Evolutionary conservation across 1,284 basidiomycete genomes (phyloP).

Genomic region (Tranzscheliella williamsii): DNA sequence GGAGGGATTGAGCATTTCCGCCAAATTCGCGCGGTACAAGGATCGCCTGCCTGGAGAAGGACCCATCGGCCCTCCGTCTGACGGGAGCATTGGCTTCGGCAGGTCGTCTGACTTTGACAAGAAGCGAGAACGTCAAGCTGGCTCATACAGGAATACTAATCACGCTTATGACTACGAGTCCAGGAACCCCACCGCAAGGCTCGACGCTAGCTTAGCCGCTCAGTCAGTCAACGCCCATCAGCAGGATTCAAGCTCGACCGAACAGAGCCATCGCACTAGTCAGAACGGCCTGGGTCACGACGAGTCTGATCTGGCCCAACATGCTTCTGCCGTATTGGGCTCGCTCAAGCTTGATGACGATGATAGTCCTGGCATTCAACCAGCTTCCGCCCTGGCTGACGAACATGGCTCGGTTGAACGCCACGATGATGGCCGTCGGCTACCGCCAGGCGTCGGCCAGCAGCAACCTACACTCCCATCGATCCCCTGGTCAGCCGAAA

Average conservation of each 20-base stretch:
- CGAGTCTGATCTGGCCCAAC: conserved; percentile 38
- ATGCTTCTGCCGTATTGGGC: conserved; percentile 39
- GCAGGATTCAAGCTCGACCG: background rate
- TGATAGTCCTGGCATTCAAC: conserved; percentile 19
- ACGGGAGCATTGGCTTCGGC: conserved; percentile 52
- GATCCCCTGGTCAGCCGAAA: conserved; percentile 64
- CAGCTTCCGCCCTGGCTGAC: conserved; percentile 7
- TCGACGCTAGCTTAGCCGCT: conserved; percentile 1
- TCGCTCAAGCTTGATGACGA: conserved; percentile 47
- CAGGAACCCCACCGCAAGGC: conserved; percentile 1
- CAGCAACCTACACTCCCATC: conserved; percentile 9
- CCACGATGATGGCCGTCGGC: background rate
- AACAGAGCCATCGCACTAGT: background rate
- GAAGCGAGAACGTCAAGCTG: conserved; percentile 31
- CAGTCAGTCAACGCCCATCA: background rate
- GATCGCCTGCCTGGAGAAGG: conserved; percentile 50
- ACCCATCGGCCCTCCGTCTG: conserved; percentile 51
- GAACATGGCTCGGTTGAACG: background rate
- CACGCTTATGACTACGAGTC: background rate
- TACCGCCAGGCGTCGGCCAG: conserved; percentile 5
- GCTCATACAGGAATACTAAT: conserved; percentile 6
- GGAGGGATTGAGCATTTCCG: conserved; percentile 34
- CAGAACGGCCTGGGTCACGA: conserved; percentile 6
- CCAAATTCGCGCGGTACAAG: conserved; percentile 38
- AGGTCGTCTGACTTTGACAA: conserved; percentile 43